Conservation (phyloP, 306 rosid species). For the Ziziphus jujuba region DNA sequence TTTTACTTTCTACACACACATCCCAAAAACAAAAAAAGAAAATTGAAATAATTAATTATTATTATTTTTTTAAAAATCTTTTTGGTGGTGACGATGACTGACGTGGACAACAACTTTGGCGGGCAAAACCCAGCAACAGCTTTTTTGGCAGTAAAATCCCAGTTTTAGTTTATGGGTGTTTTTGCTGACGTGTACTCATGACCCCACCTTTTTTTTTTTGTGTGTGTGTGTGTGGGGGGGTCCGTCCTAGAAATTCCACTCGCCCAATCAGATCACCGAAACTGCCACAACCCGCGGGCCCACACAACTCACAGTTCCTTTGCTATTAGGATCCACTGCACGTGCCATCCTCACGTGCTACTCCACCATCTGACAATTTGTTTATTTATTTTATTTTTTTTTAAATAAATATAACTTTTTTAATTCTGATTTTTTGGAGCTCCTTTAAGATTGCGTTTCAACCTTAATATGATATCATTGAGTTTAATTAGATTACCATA, state of each 20-base stretch:
- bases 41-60: background rate
- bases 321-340: background rate
- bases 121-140: constrained; percentile 20
- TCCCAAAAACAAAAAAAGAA: background rate
- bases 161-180: constrained; percentile 33
- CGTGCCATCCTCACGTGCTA: background rate
- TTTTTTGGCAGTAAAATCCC: constrained; percentile 24
- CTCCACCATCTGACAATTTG: too few relatives aligned
- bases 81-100: constrained; percentile 11
- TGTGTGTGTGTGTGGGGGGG: constrained; percentile 17
- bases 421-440: too few relatives aligned
- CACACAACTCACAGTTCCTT: constrained; percentile 1
- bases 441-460: too few relatives aligned
- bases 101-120: constrained; percentile 25
- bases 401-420: too few relatives aligned
- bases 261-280: constrained; percentile 26
- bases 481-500: too few relatives aligned
- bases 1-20: too few relatives aligned
- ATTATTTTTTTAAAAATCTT: too few relatives aligned
- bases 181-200: constrained; percentile 36
- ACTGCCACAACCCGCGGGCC: constrained; percentile 11
- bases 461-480: too few relatives aligned
- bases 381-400: too few relatives aligned
- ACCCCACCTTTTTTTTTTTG: background rate
- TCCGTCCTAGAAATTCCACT: constrained; percentile 24